Evolutionary conservation across 768 basidiomycete genomes (phyloP), one percentile per base, ranked within the genome.

Genomic region (Lactarius tabidus): DNA sequence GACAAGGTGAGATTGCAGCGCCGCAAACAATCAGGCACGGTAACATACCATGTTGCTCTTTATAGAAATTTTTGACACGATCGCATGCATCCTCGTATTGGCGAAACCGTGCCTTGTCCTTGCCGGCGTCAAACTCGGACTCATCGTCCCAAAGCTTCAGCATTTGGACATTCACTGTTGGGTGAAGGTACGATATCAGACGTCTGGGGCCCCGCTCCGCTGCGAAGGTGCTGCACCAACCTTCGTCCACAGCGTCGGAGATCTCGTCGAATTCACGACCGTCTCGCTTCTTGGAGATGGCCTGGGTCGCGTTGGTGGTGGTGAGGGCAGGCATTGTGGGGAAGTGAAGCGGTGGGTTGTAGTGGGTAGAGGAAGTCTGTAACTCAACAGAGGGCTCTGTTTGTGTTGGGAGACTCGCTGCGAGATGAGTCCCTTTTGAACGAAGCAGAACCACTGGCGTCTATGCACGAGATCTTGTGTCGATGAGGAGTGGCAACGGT

Each of bases 11-110:
- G 60, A 54, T 31, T 35, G 17, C n/a, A 8, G 59, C 57, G 17
- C 48, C 35, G 60, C 43, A 56, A 59, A 62, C 39, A 43, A 59
- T 26, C 57, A 58, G 68, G 53, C 41, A 58, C 29, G 48, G 36
- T 15, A 65, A 61, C 78, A 6, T 55, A 89, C 89, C 87, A 64
- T 91, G 89, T 70, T 91, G 89, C 71, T 90, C 88, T 69, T 83
- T 85, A 75, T 91, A 91, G 71, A 91, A 90, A 4, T 78, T 76
- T 76, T 87, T 90, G 74, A 91, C 90, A 60, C 88, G 86, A 60
- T 90, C 87, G 71, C 89, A 90, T 9, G 90, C 90, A 26, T 76
- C 79, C 51, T 90, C 86, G 71, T 91, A 92, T 74, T 90, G 81
- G 31, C 90, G 83, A 76, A 91, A 92, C 59, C 77, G 71, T 14